phyloP scores from a whole-genome alignment of 805 yeast genomes.

The Brettanomyces nanus region DNA sequence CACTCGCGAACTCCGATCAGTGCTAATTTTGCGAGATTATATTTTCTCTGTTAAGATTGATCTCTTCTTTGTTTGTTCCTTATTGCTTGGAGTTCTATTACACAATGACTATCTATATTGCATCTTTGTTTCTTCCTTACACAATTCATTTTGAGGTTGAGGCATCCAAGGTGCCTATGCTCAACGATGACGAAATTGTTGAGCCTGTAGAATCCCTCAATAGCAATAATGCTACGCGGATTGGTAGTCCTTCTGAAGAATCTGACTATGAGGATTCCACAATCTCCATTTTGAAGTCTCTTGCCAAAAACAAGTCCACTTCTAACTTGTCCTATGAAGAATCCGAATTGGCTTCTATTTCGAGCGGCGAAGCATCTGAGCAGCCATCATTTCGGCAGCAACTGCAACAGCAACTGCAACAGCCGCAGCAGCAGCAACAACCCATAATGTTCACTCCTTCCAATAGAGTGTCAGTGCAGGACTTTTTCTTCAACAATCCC shows the following conservation, averaged over 20 bases:
- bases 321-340: conserved; percentile 2
- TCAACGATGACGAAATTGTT: conserved; percentile 18
- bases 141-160: conserved; percentile 60
- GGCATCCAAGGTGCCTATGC: conserved; percentile 6
- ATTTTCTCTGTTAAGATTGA: too few species aligned
- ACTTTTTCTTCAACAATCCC: conserved; percentile 38
- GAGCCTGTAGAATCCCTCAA: conserved; percentile 14
- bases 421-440: conserved; percentile 5
- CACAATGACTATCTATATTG: conserved; percentile 59
- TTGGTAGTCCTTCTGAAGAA: not conserved
- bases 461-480: conserved; percentile 39
- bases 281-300: conserved; percentile 19
- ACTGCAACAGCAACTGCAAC: conserved; percentile 2
- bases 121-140: conserved; percentile 67
- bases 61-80: too few species aligned
- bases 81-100: too few species aligned
- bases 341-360: conserved; percentile 2
- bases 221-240: not conserved
- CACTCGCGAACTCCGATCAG: too few species aligned
- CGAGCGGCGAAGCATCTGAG: not conserved
- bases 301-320: conserved; percentile 10
- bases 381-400: not conserved
- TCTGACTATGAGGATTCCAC: conserved; percentile 10
- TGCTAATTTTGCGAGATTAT: too few species aligned
- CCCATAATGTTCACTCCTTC: conserved; percentile 5